phyloP scores from a whole-genome alignment of 2,329 filamentous ascomycete species.

The Fusarium begoniae region DNA sequence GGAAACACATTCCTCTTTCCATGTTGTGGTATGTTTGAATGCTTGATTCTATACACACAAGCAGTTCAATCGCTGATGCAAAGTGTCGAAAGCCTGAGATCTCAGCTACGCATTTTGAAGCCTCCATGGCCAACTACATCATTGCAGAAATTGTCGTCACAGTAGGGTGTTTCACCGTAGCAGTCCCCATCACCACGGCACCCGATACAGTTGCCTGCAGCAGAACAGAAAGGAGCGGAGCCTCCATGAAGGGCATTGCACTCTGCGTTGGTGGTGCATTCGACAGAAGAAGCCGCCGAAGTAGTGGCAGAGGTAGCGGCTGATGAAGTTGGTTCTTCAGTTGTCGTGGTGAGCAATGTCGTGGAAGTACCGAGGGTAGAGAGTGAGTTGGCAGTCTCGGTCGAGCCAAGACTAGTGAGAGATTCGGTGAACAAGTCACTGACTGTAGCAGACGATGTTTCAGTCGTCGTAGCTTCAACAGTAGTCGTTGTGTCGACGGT shows the following conservation, averaged over 20 bases:
- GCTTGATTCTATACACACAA: neutral
- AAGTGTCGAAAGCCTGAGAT: neutral
- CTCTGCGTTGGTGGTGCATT: neutral
- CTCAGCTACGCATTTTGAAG: neutral
- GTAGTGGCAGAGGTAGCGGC: neutral
- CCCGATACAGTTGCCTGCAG: neutral
- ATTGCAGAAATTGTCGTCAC: neutral
- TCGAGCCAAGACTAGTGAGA: neutral
- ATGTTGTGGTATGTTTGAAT: neutral
- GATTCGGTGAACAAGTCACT: neutral
- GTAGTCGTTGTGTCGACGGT: neutral
- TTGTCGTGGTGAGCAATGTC: neutral
- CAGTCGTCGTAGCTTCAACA: neutral
- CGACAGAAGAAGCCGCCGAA: neutral
- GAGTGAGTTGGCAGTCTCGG: neutral
- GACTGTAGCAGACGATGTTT: neutral
- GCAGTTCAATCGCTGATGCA: neutral
- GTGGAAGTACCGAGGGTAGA: neutral
- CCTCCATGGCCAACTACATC: neutral
- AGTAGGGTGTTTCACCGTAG: neutral
- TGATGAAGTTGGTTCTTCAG: neutral
- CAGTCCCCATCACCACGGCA: neutral
- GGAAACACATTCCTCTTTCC: neutral
- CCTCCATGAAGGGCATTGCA: neutral
- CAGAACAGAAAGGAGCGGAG: neutral